Percentiles rank a stretch among this genome's conserved stretches.
Evolutionary conservation across 2,329 filamentous ascomycete species (phyloP).

Genomic region (Diaporthe vexans): DNA sequence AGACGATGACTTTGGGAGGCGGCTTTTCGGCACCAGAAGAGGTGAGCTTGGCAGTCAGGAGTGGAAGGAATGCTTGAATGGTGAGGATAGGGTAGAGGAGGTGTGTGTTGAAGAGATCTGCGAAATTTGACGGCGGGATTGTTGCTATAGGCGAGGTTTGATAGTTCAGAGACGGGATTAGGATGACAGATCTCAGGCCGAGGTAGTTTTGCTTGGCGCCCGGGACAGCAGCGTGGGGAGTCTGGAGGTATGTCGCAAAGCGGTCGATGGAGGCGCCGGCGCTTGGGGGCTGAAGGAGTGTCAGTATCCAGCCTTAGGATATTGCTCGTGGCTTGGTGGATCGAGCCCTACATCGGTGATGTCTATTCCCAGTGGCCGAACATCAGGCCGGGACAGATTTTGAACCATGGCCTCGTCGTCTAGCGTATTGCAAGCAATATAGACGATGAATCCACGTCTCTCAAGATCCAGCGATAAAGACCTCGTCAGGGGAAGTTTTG

Average conservation of each 20-base stretch:
- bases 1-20: constrained; percentile 79
- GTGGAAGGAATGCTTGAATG: constrained; percentile 88
- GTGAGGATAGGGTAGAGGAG: constrained; percentile 90
- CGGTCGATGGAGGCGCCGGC: constrained; percentile 78
- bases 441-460: constrained; percentile 92
- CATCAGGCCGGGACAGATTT: constrained; percentile 82
- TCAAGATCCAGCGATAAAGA: constrained; percentile 90
- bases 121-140: constrained; percentile 85
- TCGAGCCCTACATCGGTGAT: constrained; percentile 78
- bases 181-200: constrained; percentile 82
- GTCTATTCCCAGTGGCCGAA: constrained; percentile 86
- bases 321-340: neutral
- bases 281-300: constrained; percentile 69
- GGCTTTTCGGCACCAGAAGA: constrained; percentile 62
- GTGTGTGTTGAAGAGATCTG: constrained; percentile 92
- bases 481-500: constrained; percentile 85
- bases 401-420: constrained; percentile 88
- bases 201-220: constrained; percentile 83
- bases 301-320: constrained; percentile 13
- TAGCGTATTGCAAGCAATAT: constrained; percentile 85
- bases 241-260: constrained; percentile 79
- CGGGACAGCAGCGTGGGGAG: constrained; percentile 81
- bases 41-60: constrained; percentile 74
- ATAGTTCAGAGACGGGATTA: constrained; percentile 86
- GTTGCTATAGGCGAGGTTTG: constrained; percentile 88